Evolutionary conservation across 306 rosid species (phyloP).

Genomic region (Sechiopsis laciniata): DNA sequence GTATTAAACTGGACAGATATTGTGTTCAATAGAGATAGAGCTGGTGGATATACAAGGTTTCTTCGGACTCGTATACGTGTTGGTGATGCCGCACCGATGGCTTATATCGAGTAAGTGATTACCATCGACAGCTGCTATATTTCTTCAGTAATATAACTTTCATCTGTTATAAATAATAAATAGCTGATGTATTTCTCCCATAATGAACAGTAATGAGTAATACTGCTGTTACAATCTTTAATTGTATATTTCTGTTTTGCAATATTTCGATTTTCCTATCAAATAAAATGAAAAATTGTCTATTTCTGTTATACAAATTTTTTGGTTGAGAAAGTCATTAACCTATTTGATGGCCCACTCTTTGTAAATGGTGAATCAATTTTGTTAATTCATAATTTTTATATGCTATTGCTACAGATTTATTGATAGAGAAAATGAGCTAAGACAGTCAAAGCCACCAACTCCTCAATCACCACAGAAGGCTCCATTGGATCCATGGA

Average conservation of each 20-base stretch:
- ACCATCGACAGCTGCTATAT: neutral
- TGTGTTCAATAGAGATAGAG: conserved; percentile 61
- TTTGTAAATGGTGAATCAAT: neutral
- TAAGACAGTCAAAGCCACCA: conserved; percentile 78
- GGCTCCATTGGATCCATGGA: conserved; percentile 83
- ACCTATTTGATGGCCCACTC: neutral
- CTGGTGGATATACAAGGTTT: conserved; percentile 88
- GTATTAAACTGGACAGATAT: conserved; percentile 22
- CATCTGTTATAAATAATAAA: neutral
- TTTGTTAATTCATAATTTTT: neutral
- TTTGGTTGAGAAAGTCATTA: neutral
- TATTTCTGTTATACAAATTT: neutral
- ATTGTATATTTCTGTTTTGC: neutral
- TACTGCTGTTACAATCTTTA: neutral
- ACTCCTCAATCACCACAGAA: conserved; percentile 69
- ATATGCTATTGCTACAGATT: conserved; percentile 45
- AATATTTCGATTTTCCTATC: no score
- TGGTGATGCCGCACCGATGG: conserved; percentile 98
- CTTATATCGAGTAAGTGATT: conserved; percentile 77
- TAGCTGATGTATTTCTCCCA: neutral
- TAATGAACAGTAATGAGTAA: neutral
- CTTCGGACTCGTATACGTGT: conserved; percentile 88
- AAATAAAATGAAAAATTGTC: no score
- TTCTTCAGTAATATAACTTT: neutral
- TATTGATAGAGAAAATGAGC: conserved; percentile 74